Base-by-base conservation (phyloP, 2,329 filamentous ascomycete species). In the Cephalotrichum gorgonifer region DNA sequence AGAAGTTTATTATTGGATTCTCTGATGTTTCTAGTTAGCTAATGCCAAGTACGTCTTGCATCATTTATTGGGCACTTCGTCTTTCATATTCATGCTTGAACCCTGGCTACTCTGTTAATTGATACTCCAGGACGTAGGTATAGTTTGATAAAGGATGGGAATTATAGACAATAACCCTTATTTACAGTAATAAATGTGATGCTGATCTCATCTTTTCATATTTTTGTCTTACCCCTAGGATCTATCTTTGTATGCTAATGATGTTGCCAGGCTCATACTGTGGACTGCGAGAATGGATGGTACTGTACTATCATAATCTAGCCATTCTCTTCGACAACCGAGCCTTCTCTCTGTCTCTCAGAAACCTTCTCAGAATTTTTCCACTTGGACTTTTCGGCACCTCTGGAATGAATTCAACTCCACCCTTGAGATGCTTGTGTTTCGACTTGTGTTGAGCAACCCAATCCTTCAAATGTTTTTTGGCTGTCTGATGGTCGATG, bases 301-400 rank as follows among this genome's bases (percentile, higher is more conserved):
- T 17, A 23, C 28, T n/a, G 17, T 9, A 12, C 28, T 6, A 46
- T 46, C 44, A 46, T 5, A 46, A 23, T 20, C 20, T 46, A 26
- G 44, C 44, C 31, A 23, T 15, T 20, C 30, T 35, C 17, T 38
- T 46, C 30, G 44, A 46, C 30, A 46, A 26, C 22, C 44, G 44
- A 46, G 44, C 81, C 69, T 74, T 85, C 66, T 93, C 88, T 59
- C 78, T 76, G 59, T 94, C 88, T 38, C 86, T 73, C 56, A 94
- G 65, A 45, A 86, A 56, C 20, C 84, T 70, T 44, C 83, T 71
- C 59, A 88, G 62, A 50, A 88, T 86, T 75, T 88, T 88, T 9
- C 85, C 85, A 57, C 78, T 84, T 0, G 83, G 75, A 58, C 79
- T 85, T 72, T 88, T 88, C 11, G 85, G 85, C 23, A 89, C 78